phyloP scores from a whole-genome alignment of 2,329 filamentous ascomycete species.

The Aspergillus brunneoviolaceus region DNA sequence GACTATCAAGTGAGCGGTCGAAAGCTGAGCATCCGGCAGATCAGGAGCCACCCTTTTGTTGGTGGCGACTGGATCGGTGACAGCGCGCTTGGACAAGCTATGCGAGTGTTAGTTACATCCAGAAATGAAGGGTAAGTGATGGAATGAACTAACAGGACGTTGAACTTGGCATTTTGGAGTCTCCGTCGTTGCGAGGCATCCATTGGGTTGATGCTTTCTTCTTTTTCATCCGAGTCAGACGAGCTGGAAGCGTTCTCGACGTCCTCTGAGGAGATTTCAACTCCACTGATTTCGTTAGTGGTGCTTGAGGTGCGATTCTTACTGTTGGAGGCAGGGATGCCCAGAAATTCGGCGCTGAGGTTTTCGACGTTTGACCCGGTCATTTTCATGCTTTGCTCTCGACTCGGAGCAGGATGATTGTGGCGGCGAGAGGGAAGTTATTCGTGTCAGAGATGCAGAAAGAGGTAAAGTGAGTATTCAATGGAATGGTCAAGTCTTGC shows the following conservation, averaged over 20 bases:
- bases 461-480: not conserved
- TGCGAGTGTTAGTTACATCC: constrained; percentile 9
- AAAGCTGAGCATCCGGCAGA: constrained; percentile 49
- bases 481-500: too few relatives aligned
- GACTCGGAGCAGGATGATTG: not conserved
- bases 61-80: constrained; percentile 43
- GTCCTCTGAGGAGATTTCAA: not conserved
- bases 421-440: too few relatives aligned
- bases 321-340: not conserved
- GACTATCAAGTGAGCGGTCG: constrained; percentile 54
- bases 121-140: not conserved
- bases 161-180: constrained; percentile 53
- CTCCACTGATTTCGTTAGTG: not conserved
- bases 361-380: not conserved
- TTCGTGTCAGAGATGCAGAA: not conserved
- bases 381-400: not conserved
- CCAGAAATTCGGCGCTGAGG: not conserved
- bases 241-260: constrained; percentile 13
- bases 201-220: constrained; percentile 17
- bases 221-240: constrained; percentile 33
- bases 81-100: constrained; percentile 45
- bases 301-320: not conserved
- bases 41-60: constrained; percentile 33
- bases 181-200: constrained; percentile 49
- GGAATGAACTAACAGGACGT: constrained; percentile 41